Conservation (phyloP, 345 rosid species). For the Cochlearia excelsa region DNA sequence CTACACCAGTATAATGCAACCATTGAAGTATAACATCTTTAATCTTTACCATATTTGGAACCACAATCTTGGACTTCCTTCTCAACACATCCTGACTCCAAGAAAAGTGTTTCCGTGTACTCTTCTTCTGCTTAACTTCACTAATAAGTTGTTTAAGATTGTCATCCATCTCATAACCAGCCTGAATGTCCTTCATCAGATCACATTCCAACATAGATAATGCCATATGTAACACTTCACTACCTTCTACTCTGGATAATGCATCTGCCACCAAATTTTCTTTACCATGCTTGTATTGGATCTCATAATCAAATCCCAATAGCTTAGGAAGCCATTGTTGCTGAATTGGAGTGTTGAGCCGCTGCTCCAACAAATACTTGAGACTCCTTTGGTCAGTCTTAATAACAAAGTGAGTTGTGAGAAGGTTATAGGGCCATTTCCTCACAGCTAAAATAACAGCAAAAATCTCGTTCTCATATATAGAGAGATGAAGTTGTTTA, state of each 20-base stretch:
- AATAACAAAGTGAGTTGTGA: neutral
- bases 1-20: too few relatives aligned
- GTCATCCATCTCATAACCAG: neutral
- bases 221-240: neutral
- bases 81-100: too few relatives aligned
- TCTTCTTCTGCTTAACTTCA: too few relatives aligned
- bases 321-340: neutral
- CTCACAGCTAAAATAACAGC: neutral
- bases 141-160: too few relatives aligned
- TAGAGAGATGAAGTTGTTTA: neutral
- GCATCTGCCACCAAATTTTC: neutral
- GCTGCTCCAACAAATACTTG: too few relatives aligned
- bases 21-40: neutral
- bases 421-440: too few relatives aligned
- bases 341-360: neutral
- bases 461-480: too few relatives aligned
- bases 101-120: too few relatives aligned
- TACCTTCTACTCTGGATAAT: neutral
- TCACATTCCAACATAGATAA: neutral
- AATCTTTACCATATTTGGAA: neutral
- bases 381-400: neutral
- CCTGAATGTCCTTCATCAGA: neutral
- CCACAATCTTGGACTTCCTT: too few relatives aligned
- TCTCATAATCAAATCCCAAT: neutral
- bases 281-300: neutral